Conservation (phyloP, 306 rosid genomes). For the Mucuna pruriens region DNA sequence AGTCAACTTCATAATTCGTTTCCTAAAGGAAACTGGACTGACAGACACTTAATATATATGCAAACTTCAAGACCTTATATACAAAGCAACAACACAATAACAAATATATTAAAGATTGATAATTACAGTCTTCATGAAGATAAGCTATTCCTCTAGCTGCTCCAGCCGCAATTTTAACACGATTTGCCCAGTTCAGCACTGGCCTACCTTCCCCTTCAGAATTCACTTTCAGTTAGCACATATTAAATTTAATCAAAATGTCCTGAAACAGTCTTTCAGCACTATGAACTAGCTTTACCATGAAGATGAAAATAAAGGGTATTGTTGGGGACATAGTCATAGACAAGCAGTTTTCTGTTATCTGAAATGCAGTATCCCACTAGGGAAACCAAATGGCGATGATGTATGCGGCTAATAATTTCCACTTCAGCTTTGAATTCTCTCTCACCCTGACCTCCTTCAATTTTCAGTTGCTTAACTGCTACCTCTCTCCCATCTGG, state of each 20-base stretch:
- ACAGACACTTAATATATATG: too few relatives aligned
- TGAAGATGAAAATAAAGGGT: constrained; percentile 72
- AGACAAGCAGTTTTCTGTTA: constrained; percentile 43
- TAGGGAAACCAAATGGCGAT: constrained; percentile 75
- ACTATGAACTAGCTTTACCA: neutral
- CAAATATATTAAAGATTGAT: neutral
- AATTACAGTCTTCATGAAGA: constrained; percentile 19
- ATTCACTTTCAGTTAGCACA: neutral
- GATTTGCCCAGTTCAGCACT: neutral
- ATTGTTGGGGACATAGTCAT: constrained; percentile 56
- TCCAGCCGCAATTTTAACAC: constrained; percentile 11
- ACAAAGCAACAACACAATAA: neutral
- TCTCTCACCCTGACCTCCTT: constrained; percentile 68
- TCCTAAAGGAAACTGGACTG: neutral
- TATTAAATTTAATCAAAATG: neutral
- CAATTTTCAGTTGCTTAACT: constrained; percentile 65
- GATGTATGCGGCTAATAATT: constrained; percentile 55
- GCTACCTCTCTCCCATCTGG: constrained; percentile 53
- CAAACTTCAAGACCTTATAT: neutral
- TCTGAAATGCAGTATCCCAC: constrained; percentile 73
- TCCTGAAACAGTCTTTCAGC: neutral
- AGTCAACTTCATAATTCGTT: neutral
- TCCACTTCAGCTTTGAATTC: constrained; percentile 37
- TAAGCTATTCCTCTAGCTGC: constrained; percentile 14
- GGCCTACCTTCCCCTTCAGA: constrained; percentile 5